phyloP scores from a whole-genome alignment of 1,284 basidiomycete species.

The Ustilago curta region DNA sequence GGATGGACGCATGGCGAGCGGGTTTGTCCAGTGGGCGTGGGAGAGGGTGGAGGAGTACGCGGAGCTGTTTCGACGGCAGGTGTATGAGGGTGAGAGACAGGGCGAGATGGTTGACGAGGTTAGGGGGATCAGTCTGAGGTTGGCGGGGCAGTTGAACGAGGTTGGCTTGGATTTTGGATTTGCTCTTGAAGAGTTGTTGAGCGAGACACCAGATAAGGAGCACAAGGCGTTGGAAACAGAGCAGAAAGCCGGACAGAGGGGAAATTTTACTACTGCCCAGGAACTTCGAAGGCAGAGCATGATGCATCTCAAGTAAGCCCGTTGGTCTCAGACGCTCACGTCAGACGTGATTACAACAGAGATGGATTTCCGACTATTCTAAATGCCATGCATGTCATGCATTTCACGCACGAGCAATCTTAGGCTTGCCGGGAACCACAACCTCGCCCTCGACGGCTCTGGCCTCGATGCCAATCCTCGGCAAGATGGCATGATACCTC shows the following conservation, averaged over 20 bases:
- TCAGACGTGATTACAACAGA: no score
- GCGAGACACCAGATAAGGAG: neutral
- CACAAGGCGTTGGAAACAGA: slow-evolving; percentile 20
- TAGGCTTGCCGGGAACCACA: slow-evolving; percentile 67
- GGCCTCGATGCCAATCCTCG: slow-evolving; percentile 81
- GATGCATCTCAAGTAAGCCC: slow-evolving; percentile 26
- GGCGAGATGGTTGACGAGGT: slow-evolving; percentile 52
- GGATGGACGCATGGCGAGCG: slow-evolving; percentile 89
- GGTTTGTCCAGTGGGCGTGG: slow-evolving; percentile 92
- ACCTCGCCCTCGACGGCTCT: slow-evolving; percentile 89
- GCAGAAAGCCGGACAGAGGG: slow-evolving; percentile 11
- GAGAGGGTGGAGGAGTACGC: slow-evolving; percentile 85
- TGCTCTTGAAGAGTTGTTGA: slow-evolving; percentile 25
- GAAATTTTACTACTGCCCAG: slow-evolving; percentile 25
- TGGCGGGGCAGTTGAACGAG: slow-evolving; percentile 36
- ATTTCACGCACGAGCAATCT: slow-evolving; percentile 33
- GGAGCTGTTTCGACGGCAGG: slow-evolving; percentile 88
- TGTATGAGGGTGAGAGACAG: slow-evolving; percentile 75
- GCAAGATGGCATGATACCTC: slow-evolving; percentile 81
- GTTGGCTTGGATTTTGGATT: slow-evolving; percentile 44
- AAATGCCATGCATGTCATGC: neutral
- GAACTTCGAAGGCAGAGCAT: slow-evolving; percentile 50
- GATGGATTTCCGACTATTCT: no score
- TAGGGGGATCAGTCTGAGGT: slow-evolving; percentile 57
- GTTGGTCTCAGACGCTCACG: no score